Evolutionary conservation across 2,329 filamentous ascomycete genomes (phyloP).

Genomic region (Neopestalotiopsis rosae): DNA sequence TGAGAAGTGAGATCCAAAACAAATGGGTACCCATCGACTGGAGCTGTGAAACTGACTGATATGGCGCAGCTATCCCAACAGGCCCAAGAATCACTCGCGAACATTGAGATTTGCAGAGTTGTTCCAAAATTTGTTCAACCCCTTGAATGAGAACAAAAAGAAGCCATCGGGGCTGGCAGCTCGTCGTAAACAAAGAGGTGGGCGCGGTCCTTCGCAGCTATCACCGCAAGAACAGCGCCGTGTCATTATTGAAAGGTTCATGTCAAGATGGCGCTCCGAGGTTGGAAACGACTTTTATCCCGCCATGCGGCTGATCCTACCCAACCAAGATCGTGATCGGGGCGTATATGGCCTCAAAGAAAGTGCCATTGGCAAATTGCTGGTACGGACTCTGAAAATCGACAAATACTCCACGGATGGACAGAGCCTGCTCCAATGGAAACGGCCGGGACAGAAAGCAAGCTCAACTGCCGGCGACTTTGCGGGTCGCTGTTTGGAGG

Average conservation of each 20-base stretch:
- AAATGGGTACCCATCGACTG: conserved; percentile 4
- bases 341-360: conserved; percentile 96
- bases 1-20: conserved; percentile 42
- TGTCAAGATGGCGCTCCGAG: conserved; percentile 83
- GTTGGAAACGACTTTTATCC: conserved; percentile 95
- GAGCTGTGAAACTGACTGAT: conserved; percentile 14
- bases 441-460: conserved; percentile 74
- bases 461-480: conserved; percentile 85
- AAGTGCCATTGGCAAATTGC: conserved; percentile 83
- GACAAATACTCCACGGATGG: conserved; percentile 90
- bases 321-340: conserved; percentile 90
- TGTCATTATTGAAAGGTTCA: conserved; percentile 84
- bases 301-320: conserved; percentile 87
- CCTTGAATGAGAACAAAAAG: conserved; percentile 78
- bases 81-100: conserved; percentile 78
- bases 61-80: conserved; percentile 75
- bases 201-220: conserved; percentile 61
- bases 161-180: conserved; percentile 64
- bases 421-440: conserved; percentile 88
- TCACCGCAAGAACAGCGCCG: conserved; percentile 80
- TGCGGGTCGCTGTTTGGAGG: conserved; percentile 84
- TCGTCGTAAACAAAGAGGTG: conserved; percentile 62
- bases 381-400: conserved; percentile 94
- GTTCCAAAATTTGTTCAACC: conserved; percentile 80
- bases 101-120: conserved; percentile 86